Percentiles rank a stretch among this genome's conserved stretches.
phyloP scores from a whole-genome alignment of 441 rosid species.

The Macaranga tanarius region DNA sequence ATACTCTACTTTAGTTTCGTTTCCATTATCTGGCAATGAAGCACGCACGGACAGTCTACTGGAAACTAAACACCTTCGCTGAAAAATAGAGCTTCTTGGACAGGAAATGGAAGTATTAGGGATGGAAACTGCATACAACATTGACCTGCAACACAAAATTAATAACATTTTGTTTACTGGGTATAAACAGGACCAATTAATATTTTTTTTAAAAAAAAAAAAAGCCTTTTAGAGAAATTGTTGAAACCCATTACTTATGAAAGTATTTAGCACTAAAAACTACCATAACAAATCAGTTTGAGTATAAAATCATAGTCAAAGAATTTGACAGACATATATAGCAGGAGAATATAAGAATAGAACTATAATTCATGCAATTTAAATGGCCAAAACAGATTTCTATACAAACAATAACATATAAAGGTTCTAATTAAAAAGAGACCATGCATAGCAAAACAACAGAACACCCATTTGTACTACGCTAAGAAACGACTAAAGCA shows the following conservation, averaged over 20 bases:
- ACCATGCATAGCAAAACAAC: not conserved
- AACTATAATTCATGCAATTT: slow-evolving; percentile 1
- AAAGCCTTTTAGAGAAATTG: not conserved
- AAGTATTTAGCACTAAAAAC: not conserved
- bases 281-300: not conserved
- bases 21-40: slow-evolving; percentile 31
- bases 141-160: slow-evolving; percentile 42
- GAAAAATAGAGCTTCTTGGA: slow-evolving; percentile 33
- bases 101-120: slow-evolving; percentile 43
- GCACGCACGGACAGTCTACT: slow-evolving; percentile 43
- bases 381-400: not conserved
- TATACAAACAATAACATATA: no score
- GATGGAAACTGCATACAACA: slow-evolving; percentile 59
- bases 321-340: not conserved
- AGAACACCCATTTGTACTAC: not conserved
- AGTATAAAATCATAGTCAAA: not conserved
- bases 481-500: not conserved
- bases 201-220: not conserved
- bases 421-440: not conserved
- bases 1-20: slow-evolving; percentile 62
- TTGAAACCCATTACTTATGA: not conserved
- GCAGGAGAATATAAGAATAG: not conserved
- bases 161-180: not conserved
- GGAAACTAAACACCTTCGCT: slow-evolving; percentile 30
- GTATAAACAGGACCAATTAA: not conserved